These are phyloP conservation scores for Sistotremastrum suecicum DNA, from an alignment of 768 basidiomycete species.

Conservation along the genomic window DNA sequence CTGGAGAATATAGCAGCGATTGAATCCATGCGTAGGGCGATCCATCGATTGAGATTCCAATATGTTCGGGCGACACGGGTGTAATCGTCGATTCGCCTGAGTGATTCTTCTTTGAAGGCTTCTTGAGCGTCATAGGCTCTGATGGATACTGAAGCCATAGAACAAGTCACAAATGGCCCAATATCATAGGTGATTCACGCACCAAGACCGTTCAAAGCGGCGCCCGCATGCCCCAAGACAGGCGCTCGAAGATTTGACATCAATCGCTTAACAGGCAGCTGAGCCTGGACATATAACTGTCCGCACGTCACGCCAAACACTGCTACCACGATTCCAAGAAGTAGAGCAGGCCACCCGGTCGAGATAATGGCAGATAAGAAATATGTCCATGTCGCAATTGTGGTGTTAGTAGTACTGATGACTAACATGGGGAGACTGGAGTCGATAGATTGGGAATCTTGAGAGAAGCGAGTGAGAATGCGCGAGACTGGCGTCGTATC, in stretches of 20 bases:
- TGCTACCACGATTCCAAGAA: conserved; percentile 8
- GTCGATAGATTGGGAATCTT: conserved; percentile 16
- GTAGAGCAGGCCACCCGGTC: background rate
- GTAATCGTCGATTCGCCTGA: conserved; percentile 41
- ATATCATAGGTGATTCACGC: background rate
- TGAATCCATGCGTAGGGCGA: conserved; percentile 36
- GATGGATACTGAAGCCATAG: conserved; percentile 25
- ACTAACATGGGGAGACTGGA: background rate
- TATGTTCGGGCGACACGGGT: conserved; percentile 30
- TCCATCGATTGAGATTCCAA: conserved; percentile 33
- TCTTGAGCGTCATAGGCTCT: conserved; percentile 51
- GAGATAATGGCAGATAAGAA: background rate
- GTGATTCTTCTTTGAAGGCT: conserved; percentile 28
- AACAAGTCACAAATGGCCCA: background rate
- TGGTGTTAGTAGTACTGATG: background rate
- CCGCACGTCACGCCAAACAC: conserved; percentile 18
- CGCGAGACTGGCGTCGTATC: conserved; percentile 21
- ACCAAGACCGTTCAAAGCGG: conserved; percentile 4
- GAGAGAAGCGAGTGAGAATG: conserved; percentile 18
- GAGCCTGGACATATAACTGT: conserved; percentile 23
- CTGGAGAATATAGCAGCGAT: conserved; percentile 43
- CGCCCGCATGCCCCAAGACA: conserved; percentile 8
- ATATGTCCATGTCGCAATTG: background rate
- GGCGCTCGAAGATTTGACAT: conserved; percentile 22
- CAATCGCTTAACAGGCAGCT: conserved; percentile 22